These are phyloP conservation scores for Coniella vitis DNA, from an alignment of 2,329 filamentous ascomycete species.

Conservation along the genomic window DNA sequence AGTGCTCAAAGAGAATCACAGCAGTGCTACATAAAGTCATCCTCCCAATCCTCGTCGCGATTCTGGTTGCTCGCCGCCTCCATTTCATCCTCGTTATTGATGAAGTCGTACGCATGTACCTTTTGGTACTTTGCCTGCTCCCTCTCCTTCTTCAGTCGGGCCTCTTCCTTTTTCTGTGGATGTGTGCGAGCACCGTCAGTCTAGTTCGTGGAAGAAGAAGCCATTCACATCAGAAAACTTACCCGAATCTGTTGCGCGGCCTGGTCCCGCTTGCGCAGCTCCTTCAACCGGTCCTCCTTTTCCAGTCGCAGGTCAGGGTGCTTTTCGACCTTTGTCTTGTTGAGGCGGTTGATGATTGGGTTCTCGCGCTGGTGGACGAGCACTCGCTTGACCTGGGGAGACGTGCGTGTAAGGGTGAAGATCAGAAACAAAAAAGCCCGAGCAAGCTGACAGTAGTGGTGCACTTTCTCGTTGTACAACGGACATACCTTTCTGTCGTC, in stretches of 20 bases:
- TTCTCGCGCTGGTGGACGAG: conserved; percentile 80
- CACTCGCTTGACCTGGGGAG: conserved; percentile 71
- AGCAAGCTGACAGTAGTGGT: too few species aligned
- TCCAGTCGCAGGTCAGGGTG: conserved; percentile 78
- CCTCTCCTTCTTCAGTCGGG: conserved; percentile 65
- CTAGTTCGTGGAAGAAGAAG: neutral
- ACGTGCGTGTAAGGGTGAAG: too few species aligned
- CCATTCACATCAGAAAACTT: conserved; percentile 22
- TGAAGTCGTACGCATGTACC: conserved; percentile 94
- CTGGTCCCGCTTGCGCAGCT: conserved; percentile 66
- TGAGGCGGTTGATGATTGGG: conserved; percentile 89
- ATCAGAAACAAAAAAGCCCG: too few species aligned
- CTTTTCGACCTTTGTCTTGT: conserved; percentile 90
- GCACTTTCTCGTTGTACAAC: too few species aligned
- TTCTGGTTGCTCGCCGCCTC: conserved; percentile 78
- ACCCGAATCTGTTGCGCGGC: conserved; percentile 56
- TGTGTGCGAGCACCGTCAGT: conserved; percentile 45
- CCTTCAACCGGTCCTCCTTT: conserved; percentile 67
- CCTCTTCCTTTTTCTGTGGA: conserved; percentile 79
- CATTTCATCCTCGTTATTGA: conserved; percentile 79
- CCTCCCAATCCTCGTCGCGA: conserved; percentile 67
- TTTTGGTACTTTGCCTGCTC: conserved; percentile 90
- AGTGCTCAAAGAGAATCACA: too few species aligned
- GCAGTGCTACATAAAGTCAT: conserved; percentile 78
- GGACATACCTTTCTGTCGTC: conserved; percentile 63